Percentiles rank a stretch among this genome's conserved stretches.
These are phyloP conservation scores for Pythium brassicae DNA, from an alignment of 352 stramenopile species.

Conservation along the genomic window DNA sequence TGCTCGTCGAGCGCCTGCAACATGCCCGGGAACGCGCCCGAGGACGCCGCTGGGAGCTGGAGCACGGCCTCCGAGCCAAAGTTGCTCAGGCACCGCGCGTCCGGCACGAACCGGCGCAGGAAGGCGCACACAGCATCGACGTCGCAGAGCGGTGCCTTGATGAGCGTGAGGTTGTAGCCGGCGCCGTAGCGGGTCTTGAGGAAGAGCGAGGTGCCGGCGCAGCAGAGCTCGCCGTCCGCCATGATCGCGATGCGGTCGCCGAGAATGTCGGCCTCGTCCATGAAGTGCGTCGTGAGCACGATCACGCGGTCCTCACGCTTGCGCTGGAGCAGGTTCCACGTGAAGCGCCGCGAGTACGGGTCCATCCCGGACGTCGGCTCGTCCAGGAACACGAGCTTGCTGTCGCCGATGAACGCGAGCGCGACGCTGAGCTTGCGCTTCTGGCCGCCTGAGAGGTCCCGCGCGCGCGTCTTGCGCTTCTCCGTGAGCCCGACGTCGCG, in stretches of 20 bases:
- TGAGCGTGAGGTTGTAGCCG: slow-evolving; percentile 84
- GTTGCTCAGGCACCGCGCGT: slow-evolving; percentile 85
- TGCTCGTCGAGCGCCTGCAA: slow-evolving; percentile 80
- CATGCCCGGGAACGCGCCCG: slow-evolving; percentile 87
- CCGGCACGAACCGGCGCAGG: slow-evolving; percentile 52
- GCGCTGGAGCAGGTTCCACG: slow-evolving; percentile 83
- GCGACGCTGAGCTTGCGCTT: slow-evolving; percentile 96
- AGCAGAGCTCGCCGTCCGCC: slow-evolving; percentile 59
- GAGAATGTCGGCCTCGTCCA: slow-evolving; percentile 91
- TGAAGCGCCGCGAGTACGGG: slow-evolving; percentile 89
- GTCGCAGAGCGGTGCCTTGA: slow-evolving; percentile 36
- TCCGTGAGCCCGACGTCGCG: slow-evolving; percentile 86
- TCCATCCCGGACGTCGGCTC: slow-evolving; percentile 96
- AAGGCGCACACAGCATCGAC: slow-evolving; percentile 29
- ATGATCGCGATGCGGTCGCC: slow-evolving; percentile 90
- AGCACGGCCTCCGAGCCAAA: slow-evolving; percentile 93
- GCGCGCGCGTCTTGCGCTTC: slow-evolving; percentile 68
- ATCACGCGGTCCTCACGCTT: slow-evolving; percentile 67
- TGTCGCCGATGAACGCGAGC: slow-evolving; percentile 94
- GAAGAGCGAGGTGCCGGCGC: slow-evolving; percentile 57
- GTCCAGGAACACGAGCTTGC: slow-evolving; percentile 88
- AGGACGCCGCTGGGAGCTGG: slow-evolving; percentile 87
- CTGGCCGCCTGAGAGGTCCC: slow-evolving; percentile 86
- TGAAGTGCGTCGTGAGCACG: slow-evolving; percentile 90
- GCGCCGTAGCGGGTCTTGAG: slow-evolving; percentile 92